phyloP scores from a whole-genome alignment of 306 rosid genomes.

The Vigna hirtella region DNA sequence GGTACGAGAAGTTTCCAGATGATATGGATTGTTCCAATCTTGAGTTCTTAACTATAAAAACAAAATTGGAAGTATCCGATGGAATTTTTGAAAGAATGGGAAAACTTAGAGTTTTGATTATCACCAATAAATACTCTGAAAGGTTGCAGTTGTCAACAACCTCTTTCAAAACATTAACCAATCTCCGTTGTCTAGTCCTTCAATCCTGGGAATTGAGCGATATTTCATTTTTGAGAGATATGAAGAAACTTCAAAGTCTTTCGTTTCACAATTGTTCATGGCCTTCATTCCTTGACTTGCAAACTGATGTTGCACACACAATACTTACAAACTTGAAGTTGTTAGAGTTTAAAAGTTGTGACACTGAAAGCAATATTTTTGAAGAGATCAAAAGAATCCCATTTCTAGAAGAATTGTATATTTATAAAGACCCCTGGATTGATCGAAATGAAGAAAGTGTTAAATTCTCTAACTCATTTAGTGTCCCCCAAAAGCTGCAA shows the following conservation, averaged over 20 bases:
- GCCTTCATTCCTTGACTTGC: constrained; percentile 5
- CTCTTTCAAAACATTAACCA: neutral
- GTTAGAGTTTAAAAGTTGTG: neutral
- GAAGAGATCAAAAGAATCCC: constrained; percentile 19
- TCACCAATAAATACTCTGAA: too few relatives aligned
- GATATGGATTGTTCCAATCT: constrained; percentile 1
- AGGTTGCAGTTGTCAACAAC: neutral
- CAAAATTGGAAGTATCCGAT: neutral
- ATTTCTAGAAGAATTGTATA: constrained; percentile 37
- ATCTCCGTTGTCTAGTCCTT: neutral
- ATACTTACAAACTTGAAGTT: constrained; percentile 24
- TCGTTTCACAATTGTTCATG: neutral
- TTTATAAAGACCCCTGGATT: neutral
- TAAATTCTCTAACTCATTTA: neutral
- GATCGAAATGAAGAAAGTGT: too few relatives aligned
- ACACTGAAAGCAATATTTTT: neutral
- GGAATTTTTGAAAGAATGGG: constrained; percentile 16
- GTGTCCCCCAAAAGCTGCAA: neutral
- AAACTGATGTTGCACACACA: neutral
- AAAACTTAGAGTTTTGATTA: constrained; percentile 25
- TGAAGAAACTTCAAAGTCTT: constrained; percentile 25
- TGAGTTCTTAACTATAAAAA: neutral
- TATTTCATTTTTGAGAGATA: neutral
- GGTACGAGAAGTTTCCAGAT: neutral
- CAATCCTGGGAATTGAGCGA: neutral